Percentiles rank a stretch among this genome's conserved stretches.
Conservation (phyloP, 768 basidiomycete species). For the Lactifluus piperatus region DNA sequence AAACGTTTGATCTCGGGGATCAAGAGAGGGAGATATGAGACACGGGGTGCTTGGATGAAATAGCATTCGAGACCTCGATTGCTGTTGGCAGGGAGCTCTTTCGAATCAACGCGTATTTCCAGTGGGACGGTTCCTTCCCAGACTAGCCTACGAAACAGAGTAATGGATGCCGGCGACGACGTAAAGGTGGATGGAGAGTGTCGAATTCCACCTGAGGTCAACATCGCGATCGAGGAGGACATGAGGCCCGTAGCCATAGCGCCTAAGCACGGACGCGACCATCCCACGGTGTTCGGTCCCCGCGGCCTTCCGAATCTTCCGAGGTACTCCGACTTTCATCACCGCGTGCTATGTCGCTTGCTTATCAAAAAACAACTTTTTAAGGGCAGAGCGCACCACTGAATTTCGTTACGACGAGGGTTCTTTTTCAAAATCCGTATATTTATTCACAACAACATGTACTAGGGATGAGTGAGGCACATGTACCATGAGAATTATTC, state of each 20-base stretch:
- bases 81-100: constrained; percentile 83
- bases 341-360: not conserved
- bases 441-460: not conserved
- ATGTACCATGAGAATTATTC: not conserved
- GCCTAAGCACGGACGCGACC: not conserved
- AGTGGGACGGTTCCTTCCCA: constrained; percentile 91
- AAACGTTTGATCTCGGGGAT: constrained; percentile 84
- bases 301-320: not conserved
- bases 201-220: constrained; percentile 26
- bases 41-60: constrained; percentile 83
- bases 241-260: not conserved
- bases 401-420: not conserved
- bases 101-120: constrained; percentile 81
- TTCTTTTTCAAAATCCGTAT: not conserved
- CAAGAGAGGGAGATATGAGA: constrained; percentile 87
- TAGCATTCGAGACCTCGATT: constrained; percentile 87
- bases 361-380: not conserved
- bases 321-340: not conserved
- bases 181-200: constrained; percentile 38
- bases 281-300: not conserved
- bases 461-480: too few relatives aligned
- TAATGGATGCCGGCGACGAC: constrained; percentile 49
- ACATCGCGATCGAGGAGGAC: constrained; percentile 21
- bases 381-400: too few relatives aligned
- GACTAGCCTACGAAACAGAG: constrained; percentile 77